These are phyloP conservation scores for Mycosphaerella arachidis DNA, from an alignment of 2,329 filamentous ascomycete species.

Conservation along the genomic window DNA sequence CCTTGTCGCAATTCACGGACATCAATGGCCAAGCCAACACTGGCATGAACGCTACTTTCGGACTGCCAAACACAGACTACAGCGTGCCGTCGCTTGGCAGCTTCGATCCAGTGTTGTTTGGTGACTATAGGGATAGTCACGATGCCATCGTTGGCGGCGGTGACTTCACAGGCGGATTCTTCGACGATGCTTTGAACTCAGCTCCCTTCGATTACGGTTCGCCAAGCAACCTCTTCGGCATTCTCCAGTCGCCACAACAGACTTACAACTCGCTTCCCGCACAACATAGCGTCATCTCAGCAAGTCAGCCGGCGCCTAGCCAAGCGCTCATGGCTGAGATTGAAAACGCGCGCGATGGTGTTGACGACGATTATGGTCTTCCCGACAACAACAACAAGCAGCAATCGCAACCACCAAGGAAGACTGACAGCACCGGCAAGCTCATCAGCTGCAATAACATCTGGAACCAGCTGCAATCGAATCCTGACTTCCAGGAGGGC, in stretches of 20 bases:
- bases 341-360: slow-evolving; percentile 66
- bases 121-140: slow-evolving; percentile 86
- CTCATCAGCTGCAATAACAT: slow-evolving; percentile 85
- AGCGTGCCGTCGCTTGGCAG: slow-evolving; percentile 51
- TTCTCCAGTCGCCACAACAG: slow-evolving; percentile 39
- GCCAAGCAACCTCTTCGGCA: slow-evolving; percentile 65
- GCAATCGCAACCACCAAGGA: slow-evolving; percentile 11
- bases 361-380: slow-evolving; percentile 57
- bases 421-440: slow-evolving; percentile 39
- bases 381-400: slow-evolving; percentile 6
- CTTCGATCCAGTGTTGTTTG: slow-evolving; percentile 89
- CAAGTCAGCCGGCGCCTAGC: slow-evolving; percentile 25
- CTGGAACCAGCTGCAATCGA: slow-evolving; percentile 86
- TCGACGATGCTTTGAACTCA: slow-evolving; percentile 54
- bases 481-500: slow-evolving; percentile 80
- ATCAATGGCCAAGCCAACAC: slow-evolving; percentile 16
- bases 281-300: neutral
- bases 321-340: slow-evolving; percentile 69
- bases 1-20: slow-evolving; percentile 8
- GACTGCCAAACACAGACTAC: slow-evolving; percentile 24
- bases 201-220: slow-evolving; percentile 63
- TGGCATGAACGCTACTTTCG: slow-evolving; percentile 16
- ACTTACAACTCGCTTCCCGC: slow-evolving; percentile 16
- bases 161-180: slow-evolving; percentile 72
- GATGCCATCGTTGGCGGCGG: slow-evolving; percentile 67